Evolutionary conservation across 2,329 filamentous ascomycete genomes (phyloP).

Genomic region (Xylaria sp.): DNA sequence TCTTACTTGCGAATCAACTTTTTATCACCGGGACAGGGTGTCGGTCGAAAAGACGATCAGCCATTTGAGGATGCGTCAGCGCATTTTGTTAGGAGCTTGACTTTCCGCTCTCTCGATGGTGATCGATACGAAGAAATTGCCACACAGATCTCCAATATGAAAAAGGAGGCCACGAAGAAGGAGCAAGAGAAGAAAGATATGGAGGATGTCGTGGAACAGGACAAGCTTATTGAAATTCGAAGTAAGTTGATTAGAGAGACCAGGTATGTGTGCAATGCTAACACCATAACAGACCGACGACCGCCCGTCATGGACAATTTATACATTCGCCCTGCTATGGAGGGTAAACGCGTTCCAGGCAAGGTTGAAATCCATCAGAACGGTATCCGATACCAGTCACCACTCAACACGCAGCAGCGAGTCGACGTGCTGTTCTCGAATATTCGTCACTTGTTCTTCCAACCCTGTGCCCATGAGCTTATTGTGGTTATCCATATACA

Average conservation of each 20-base stretch:
- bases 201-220: constrained; percentile 98
- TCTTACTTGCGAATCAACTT: constrained; percentile 97
- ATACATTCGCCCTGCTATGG: constrained; percentile 92
- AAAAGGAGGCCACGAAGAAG: constrained; percentile 87
- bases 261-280: constrained; percentile 42
- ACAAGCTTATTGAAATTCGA: constrained; percentile 93
- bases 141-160: constrained; percentile 92
- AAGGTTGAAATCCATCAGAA: constrained; percentile 98
- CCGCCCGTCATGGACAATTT: constrained; percentile 91
- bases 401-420: constrained; percentile 77
- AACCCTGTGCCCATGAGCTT: constrained; percentile 93
- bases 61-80: constrained; percentile 96
- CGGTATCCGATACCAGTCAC: constrained; percentile 92
- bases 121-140: constrained; percentile 89
- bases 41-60: constrained; percentile 95
- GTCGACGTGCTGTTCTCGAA: constrained; percentile 98
- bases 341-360: constrained; percentile 94
- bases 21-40: constrained; percentile 93
- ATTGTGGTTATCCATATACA: constrained; percentile 99
- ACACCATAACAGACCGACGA: constrained; percentile 73
- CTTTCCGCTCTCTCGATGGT: constrained; percentile 89
- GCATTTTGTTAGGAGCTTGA: constrained; percentile 94
- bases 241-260: constrained; percentile 60
- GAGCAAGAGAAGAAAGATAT: constrained; percentile 99
- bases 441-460: constrained; percentile 98